Percentiles rank a stretch among this genome's conserved stretches.
Evolutionary conservation across 306 rosid genomes (phyloP).

Genomic region (Cucurbita moschata): DNA sequence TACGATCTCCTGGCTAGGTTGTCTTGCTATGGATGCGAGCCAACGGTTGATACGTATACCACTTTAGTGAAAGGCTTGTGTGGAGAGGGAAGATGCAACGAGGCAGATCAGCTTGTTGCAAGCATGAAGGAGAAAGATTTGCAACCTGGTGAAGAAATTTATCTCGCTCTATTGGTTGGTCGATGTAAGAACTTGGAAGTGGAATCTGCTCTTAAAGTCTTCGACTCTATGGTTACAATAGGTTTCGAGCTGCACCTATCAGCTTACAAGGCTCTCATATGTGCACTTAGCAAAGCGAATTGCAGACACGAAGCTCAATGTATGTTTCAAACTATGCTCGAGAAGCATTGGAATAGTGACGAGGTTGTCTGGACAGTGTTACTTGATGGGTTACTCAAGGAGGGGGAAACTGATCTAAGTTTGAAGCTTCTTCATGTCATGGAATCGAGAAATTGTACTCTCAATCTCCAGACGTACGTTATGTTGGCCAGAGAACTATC

Average conservation of each 20-base stretch:
- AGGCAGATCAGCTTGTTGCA: slow-evolving; percentile 16
- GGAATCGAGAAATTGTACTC: slow-evolving; percentile 17
- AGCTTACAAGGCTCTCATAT: slow-evolving; percentile 21
- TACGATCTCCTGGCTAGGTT: slow-evolving; percentile 21
- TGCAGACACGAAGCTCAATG: slow-evolving; percentile 22
- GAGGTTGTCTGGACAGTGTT: slow-evolving; percentile 37
- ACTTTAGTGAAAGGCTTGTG: slow-evolving; percentile 29
- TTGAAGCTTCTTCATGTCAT: slow-evolving; percentile 26
- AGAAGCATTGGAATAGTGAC: slow-evolving; percentile 22
- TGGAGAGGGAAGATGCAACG: slow-evolving; percentile 19
- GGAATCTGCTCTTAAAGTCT: slow-evolving; percentile 22
- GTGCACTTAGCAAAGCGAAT: slow-evolving; percentile 20
- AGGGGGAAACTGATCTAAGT: slow-evolving; percentile 17
- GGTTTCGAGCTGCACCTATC: slow-evolving; percentile 12
- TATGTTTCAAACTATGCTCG: slow-evolving; percentile 23
- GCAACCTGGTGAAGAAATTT: slow-evolving; percentile 17
- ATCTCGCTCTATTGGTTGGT: slow-evolving; percentile 13
- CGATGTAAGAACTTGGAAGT: slow-evolving; percentile 16
- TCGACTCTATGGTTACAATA: slow-evolving; percentile 13
- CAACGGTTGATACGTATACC: slow-evolving; percentile 20
- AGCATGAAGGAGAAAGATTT: slow-evolving; percentile 23
- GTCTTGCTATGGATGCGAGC: slow-evolving; percentile 16
- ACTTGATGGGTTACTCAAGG: slow-evolving; percentile 28
- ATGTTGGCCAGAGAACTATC: slow-evolving; percentile 24
- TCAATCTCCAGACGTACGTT: slow-evolving; percentile 19